Conservation (phyloP, 805 yeast genomes). For the Jamesozyma jinghongensis region DNA sequence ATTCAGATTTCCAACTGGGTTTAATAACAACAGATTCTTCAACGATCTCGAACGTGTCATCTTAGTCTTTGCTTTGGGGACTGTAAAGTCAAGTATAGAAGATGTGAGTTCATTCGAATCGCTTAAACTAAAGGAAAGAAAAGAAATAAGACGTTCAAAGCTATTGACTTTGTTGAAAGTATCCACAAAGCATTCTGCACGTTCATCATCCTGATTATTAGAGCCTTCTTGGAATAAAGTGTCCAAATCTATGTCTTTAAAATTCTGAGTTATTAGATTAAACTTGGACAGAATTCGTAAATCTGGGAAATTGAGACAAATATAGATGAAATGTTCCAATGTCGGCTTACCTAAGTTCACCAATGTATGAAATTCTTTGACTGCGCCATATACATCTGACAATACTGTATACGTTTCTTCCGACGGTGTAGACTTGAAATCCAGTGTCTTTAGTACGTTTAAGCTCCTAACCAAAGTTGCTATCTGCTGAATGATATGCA, state of each 20-base stretch:
- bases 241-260: slow-evolving; percentile 8
- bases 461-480: slow-evolving; percentile 15
- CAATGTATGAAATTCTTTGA: slow-evolving; percentile 7
- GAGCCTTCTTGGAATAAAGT: not conserved
- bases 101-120: not conserved
- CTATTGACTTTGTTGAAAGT: slow-evolving; percentile 9
- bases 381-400: slow-evolving; percentile 6
- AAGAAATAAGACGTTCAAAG: slow-evolving; percentile 1
- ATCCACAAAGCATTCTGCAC: slow-evolving; percentile 7
- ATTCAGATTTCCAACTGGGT: slow-evolving; percentile 4
- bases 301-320: slow-evolving; percentile 19
- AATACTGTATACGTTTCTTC: slow-evolving; percentile 6
- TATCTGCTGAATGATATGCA: slow-evolving; percentile 11
- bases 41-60: slow-evolving; percentile 9
- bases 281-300: slow-evolving; percentile 3
- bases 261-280: slow-evolving; percentile 21
- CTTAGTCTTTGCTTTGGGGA: slow-evolving; percentile 1
- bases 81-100: too few species aligned
- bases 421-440: not conserved
- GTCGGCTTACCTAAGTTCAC: slow-evolving; percentile 10
- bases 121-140: not conserved
- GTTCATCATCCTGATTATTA: not conserved
- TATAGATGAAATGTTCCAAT: slow-evolving; percentile 15
- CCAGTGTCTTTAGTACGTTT: slow-evolving; percentile 7
- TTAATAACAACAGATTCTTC: slow-evolving; percentile 7